Evolutionary conservation across 139 green algal species (phyloP).

Genomic region (Chlorella sp.): DNA sequence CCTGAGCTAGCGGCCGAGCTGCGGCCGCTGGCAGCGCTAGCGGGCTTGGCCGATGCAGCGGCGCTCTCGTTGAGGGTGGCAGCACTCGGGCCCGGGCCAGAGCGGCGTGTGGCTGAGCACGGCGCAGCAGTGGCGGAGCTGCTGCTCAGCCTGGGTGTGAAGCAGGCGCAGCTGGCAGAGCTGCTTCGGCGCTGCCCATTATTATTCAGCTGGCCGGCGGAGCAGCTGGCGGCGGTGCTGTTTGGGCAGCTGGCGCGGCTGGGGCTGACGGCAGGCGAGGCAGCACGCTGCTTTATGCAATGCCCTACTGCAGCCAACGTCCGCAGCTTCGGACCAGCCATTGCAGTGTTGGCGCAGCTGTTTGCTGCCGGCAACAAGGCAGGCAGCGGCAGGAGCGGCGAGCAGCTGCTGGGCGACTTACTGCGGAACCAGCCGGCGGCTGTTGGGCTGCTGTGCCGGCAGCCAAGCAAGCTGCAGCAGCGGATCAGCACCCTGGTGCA

Average conservation of each 20-base stretch:
- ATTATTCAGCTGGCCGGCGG: constrained; percentile 1
- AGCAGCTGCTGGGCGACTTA: constrained; percentile 5
- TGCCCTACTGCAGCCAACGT: background rate
- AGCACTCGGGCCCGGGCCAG: too few species aligned
- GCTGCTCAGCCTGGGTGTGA: background rate
- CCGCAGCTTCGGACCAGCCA: constrained; percentile 1
- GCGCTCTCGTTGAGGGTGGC: too few species aligned
- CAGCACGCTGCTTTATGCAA: background rate
- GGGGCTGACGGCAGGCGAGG: background rate
- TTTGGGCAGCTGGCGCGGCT: constrained; percentile 15
- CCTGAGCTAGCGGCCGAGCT: background rate
- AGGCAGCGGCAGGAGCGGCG: background rate
- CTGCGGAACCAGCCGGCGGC: background rate
- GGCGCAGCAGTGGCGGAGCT: background rate
- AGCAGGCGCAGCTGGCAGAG: background rate
- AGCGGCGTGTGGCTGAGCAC: too few species aligned
- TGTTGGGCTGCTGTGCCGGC: background rate
- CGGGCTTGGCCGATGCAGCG: background rate
- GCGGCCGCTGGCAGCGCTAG: background rate
- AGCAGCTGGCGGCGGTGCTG: constrained; percentile 7
- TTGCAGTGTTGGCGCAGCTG: background rate
- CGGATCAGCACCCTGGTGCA: background rate
- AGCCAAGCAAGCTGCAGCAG: background rate
- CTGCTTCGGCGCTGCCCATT: constrained; percentile 2
- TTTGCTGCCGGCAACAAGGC: background rate